phyloP scores from a whole-genome alignment of 116 monocot species.

The Dioscorea cayenensis region DNA sequence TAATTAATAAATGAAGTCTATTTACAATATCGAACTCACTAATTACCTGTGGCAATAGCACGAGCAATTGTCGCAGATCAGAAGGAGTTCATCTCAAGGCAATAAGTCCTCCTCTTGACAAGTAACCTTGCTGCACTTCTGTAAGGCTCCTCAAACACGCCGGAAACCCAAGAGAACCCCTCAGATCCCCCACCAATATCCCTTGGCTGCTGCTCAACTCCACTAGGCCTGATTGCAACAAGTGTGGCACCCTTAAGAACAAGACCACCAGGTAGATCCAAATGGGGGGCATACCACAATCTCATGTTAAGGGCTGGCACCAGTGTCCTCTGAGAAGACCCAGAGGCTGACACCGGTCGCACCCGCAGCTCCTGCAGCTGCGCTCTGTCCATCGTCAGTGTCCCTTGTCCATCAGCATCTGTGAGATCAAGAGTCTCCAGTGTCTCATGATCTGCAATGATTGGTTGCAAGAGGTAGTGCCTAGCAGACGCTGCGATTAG shows the following conservation, averaged over 20 bases:
- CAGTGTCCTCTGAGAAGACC: constrained; percentile 56
- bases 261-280: constrained; percentile 61
- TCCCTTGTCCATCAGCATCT: constrained; percentile 72
- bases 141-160: constrained; percentile 83
- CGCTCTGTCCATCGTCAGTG: constrained; percentile 48
- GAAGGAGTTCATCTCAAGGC: constrained; percentile 94
- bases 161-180: constrained; percentile 33
- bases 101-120: constrained; percentile 57
- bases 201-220: not conserved
- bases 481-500: constrained; percentile 79
- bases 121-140: constrained; percentile 54
- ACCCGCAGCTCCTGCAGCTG: constrained; percentile 62
- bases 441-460: constrained; percentile 52
- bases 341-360: constrained; percentile 47
- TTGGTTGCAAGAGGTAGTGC: constrained; percentile 67
- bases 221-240: constrained; percentile 68
- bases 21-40: too few relatives aligned
- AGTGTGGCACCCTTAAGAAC: constrained; percentile 67
- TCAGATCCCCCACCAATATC: not conserved
- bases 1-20: too few relatives aligned
- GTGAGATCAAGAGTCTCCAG: constrained; percentile 58
- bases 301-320: constrained; percentile 76
- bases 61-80: constrained; percentile 14
- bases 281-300: constrained; percentile 55
- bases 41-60: too few relatives aligned